Evolutionary conservation across 2,329 filamentous ascomycete genomes (phyloP).

Genomic region (Pseudocercospora macadamiae): DNA sequence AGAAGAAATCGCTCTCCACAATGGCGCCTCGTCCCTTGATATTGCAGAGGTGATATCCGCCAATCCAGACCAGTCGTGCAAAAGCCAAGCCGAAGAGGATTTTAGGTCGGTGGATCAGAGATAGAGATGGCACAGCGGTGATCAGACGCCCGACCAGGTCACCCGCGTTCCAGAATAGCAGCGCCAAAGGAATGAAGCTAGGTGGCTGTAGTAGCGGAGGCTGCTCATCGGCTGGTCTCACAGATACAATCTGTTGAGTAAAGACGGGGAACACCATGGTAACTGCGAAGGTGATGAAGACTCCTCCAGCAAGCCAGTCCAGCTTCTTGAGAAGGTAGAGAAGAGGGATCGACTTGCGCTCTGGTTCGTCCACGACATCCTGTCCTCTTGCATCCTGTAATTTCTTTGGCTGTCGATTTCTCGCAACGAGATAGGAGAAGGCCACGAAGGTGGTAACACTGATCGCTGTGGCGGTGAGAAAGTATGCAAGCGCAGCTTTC

Average conservation of each 20-base stretch:
- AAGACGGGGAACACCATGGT: slow-evolving; percentile 97
- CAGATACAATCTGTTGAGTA: slow-evolving; percentile 59
- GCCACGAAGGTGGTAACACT: slow-evolving; percentile 70
- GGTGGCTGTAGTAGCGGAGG: slow-evolving; percentile 68
- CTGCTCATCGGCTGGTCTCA: slow-evolving; percentile 47
- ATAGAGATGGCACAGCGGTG: slow-evolving; percentile 61
- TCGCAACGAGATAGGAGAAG: slow-evolving; percentile 71
- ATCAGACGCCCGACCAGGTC: slow-evolving; percentile 77
- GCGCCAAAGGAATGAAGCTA: slow-evolving; percentile 85
- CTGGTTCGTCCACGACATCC: slow-evolving; percentile 11
- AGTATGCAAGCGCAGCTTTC: slow-evolving; percentile 84
- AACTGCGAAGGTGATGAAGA: slow-evolving; percentile 78
- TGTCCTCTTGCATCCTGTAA: slow-evolving; percentile 16
- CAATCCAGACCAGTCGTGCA: slow-evolving; percentile 71
- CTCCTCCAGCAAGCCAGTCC: slow-evolving; percentile 72
- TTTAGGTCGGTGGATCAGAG: slow-evolving; percentile 64
- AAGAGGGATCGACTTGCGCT: slow-evolving; percentile 55
- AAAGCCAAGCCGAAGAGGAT: slow-evolving; percentile 70
- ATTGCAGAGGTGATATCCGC: slow-evolving; percentile 89
- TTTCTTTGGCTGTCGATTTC: slow-evolving; percentile 28
- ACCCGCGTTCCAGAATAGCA: slow-evolving; percentile 91
- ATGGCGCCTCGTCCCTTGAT: slow-evolving; percentile 73
- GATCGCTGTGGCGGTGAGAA: slow-evolving; percentile 80
- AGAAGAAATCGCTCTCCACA: slow-evolving; percentile 82
- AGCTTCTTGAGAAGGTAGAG: slow-evolving; percentile 73